A percentile compares a stretch with the other conserved stretches of the same genome.
Conservation (phyloP, 306 rosid species). For the Lagenaria siceraria region DNA sequence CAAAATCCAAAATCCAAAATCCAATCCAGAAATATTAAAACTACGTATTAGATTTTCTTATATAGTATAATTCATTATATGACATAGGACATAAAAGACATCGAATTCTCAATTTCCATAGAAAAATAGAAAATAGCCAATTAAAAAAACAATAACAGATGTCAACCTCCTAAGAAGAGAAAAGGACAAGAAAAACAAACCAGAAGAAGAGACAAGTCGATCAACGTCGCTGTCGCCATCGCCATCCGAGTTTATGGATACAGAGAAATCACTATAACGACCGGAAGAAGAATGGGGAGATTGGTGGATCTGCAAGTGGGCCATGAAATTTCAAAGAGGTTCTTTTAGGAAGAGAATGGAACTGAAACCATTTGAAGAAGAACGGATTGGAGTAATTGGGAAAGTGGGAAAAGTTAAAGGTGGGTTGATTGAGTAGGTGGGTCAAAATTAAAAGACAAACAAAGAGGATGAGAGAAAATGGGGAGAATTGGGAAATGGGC, state of each 20-base stretch:
- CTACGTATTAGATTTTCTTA: neutral
- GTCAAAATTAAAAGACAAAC: neutral
- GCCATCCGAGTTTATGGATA: slow-evolving; percentile 21
- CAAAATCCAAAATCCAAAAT: neutral
- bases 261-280: slow-evolving; percentile 27
- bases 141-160: neutral
- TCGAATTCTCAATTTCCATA: neutral
- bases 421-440: neutral
- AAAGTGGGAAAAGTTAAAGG: neutral
- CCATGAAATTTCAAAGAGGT: slow-evolving; percentile 14
- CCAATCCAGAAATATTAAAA: neutral
- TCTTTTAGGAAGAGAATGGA: neutral
- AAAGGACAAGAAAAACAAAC: neutral
- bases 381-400: neutral
- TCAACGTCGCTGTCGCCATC: neutral
- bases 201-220: slow-evolving; percentile 7
- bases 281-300: slow-evolving; percentile 18
- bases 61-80: neutral
- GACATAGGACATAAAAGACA: neutral
- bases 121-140: neutral
- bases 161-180: neutral
- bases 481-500: neutral
- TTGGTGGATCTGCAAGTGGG: slow-evolving; percentile 3
- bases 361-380: neutral
- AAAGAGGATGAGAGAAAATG: neutral